Evolutionary conservation across 2,329 filamentous ascomycete genomes (phyloP).

Genomic region (Pseudogymnoascus sp.): DNA sequence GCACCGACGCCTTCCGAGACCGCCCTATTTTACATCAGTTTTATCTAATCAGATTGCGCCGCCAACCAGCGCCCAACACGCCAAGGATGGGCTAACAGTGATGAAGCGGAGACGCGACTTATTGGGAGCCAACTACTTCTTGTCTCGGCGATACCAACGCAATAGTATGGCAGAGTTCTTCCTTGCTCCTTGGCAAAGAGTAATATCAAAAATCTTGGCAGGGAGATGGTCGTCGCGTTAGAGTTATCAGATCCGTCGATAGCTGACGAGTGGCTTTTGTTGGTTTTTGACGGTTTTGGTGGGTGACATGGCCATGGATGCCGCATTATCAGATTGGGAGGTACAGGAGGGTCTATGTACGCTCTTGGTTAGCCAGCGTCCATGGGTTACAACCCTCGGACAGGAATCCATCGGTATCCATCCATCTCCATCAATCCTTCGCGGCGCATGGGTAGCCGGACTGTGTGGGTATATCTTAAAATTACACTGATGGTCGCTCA

Average conservation of each 20-base stretch:
- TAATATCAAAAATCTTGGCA: not conserved
- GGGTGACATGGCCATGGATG: not conserved
- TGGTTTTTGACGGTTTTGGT: not conserved
- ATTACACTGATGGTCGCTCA: not conserved
- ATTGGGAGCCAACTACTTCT: not conserved
- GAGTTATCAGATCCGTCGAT: conserved; percentile 6
- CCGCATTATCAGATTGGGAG: conserved; percentile 5
- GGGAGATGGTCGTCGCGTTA: conserved; percentile 1
- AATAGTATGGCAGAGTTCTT: not conserved
- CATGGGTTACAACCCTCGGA: not conserved
- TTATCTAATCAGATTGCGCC: conserved; percentile 4
- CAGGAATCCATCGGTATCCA: not conserved
- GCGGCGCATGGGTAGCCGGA: not conserved
- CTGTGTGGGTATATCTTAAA: not conserved
- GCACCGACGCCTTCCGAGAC: not conserved
- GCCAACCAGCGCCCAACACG: not conserved
- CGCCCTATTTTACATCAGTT: not conserved
- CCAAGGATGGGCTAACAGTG: conserved; percentile 1
- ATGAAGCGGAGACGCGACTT: not conserved
- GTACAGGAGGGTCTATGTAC: not conserved
- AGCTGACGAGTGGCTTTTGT: not conserved
- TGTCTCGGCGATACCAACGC: not conserved
- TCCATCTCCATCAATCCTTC: not conserved
- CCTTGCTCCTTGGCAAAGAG: not conserved
- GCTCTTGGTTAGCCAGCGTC: not conserved